Base-by-base conservation (phyloP, 2,329 filamentous ascomycete species). In the Elsinoe necatrix region DNA sequence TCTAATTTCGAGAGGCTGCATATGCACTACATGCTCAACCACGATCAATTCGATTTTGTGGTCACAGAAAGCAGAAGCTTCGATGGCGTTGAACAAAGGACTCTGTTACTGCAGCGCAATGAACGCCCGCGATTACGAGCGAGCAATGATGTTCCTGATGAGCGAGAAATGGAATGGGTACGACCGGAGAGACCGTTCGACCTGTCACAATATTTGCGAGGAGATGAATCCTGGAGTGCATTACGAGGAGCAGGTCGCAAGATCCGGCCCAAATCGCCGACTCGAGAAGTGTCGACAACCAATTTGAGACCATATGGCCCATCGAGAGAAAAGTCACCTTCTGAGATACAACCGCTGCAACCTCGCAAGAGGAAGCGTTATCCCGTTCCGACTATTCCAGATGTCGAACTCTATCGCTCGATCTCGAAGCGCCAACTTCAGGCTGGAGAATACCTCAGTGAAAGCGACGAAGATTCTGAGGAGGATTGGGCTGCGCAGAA, bases 401-500 rank as follows among this genome's bases (percentile, higher is more conserved):
- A 65, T 1, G 61, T 74, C 11, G 66, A 63, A 0, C 72, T 75
- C 57, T 75, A 72, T 59, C 66, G 72, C n/a, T 66, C 67, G 9
- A 60, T 63, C 1, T 70, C 70, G 1, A 76, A 75, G 59, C 65
- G 71, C 8, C 64, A 63, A 1, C 60, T 77, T 1, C 48, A 60
- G 6, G 64, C 68, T 31, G 73, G 70, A 6, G 72, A 74, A 50
- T 43, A 61, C 3, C 60, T 75, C 14, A 72, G 67, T 47, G 73
- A 76, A 56, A 75, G 72, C 60, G 74, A 76, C 25, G 70, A 74
- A 42, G 72, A 73, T 4, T 59, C 68, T 0, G 71, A 74, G 41
- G 66, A 69, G 23, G 58, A 57, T 1, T 75, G 73, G 71, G 57
- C 74, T 4, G 50, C 63, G 1, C 62, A 66, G 7, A 68, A 67